Conservation (phyloP, 345 rosid genomes). For the Rhodamnia argentea region DNA sequence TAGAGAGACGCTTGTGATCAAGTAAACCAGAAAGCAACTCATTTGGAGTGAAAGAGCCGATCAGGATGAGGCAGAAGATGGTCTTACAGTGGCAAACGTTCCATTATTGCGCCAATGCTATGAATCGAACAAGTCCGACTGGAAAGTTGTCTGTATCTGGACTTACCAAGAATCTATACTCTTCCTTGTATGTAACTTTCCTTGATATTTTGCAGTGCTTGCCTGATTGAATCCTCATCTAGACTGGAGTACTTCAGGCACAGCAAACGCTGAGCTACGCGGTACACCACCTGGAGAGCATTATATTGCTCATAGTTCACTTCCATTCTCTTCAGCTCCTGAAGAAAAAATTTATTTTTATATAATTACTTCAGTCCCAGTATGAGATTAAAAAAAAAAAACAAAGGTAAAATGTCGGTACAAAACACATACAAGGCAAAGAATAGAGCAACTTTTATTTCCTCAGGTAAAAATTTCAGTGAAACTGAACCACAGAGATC, state of each 20-base stretch:
- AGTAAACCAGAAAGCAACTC: neutral
- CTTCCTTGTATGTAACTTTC: slow-evolving; percentile 32
- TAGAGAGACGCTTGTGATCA: neutral
- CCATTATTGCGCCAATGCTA: neutral
- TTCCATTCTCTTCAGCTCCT: slow-evolving; percentile 67
- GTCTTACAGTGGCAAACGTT: neutral
- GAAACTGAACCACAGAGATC: neutral
- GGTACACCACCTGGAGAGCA: slow-evolving; percentile 33
- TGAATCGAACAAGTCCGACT: neutral
- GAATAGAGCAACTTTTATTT: neutral
- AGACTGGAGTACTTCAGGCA: slow-evolving; percentile 71
- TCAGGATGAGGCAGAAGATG: neutral
- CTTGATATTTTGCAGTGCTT: slow-evolving; percentile 57
- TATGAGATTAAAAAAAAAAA: neutral
- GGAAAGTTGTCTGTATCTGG: neutral
- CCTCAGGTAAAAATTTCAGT: neutral
- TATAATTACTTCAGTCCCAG: neutral
- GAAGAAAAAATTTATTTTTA: neutral
- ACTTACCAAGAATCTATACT: neutral
- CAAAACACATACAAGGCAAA: neutral
- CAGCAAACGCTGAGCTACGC: slow-evolving; percentile 50
- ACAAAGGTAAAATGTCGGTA: neutral
- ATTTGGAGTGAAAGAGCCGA: neutral
- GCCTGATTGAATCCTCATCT: slow-evolving; percentile 53
- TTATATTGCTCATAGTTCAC: slow-evolving; percentile 41